These are phyloP conservation scores for Xylaria sp. DNA, from an alignment of 2,329 filamentous ascomycete species.

Conservation along the genomic window DNA sequence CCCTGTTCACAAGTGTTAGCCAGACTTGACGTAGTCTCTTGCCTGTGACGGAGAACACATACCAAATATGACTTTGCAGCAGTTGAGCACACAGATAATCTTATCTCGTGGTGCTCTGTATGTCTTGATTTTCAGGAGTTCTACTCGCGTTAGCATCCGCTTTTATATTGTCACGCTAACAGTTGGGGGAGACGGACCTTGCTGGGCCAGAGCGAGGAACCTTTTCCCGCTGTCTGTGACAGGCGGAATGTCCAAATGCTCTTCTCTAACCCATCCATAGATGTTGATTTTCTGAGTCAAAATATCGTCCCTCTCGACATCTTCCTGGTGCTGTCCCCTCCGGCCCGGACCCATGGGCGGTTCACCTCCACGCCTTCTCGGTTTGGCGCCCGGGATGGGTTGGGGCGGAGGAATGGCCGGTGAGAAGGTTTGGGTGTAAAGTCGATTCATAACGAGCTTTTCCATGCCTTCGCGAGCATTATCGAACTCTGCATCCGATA, in stretches of 20 bases:
- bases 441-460: conserved; percentile 96
- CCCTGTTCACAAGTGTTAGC: conserved; percentile 42
- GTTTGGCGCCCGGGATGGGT: conserved; percentile 62
- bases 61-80: conserved; percentile 99
- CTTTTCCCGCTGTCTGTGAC: conserved; percentile 80
- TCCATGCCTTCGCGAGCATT: conserved; percentile 99
- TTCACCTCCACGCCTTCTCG: conserved; percentile 63
- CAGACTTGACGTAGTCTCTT: not conserved
- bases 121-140: conserved; percentile 91
- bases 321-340: conserved; percentile 92
- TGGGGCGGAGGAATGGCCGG: conserved; percentile 82
- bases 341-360: conserved; percentile 72
- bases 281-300: conserved; percentile 94
- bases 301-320: conserved; percentile 94
- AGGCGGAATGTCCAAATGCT: conserved; percentile 86
- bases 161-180: conserved; percentile 4
- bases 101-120: conserved; percentile 97
- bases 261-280: conserved; percentile 89
- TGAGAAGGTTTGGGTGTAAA: conserved; percentile 95
- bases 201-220: conserved; percentile 83
- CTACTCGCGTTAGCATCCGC: conserved; percentile 42
- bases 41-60: conserved; percentile 25
- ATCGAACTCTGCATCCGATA: conserved; percentile 95
- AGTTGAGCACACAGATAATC: conserved; percentile 96
- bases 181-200: conserved; percentile 50